Evolutionary conservation across 2,329 filamentous ascomycete genomes (phyloP).

Genomic region (Neonectria punicea): DNA sequence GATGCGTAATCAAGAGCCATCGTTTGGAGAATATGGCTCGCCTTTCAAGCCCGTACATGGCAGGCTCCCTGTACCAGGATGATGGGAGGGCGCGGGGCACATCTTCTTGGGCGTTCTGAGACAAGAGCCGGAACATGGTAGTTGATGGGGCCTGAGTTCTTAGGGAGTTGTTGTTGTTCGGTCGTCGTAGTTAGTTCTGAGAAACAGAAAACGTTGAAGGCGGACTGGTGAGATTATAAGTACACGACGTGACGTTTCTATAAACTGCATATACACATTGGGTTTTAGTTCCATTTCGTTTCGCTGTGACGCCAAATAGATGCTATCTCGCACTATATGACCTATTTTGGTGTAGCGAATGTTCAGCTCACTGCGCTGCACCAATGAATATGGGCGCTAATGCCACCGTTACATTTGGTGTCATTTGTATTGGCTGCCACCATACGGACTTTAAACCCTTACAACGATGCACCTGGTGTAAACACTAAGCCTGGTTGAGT

Average conservation of each 20-base stretch:
- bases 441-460: no score
- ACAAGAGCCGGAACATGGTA: conserved; percentile 7
- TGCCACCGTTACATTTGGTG: no score
- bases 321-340: background rate
- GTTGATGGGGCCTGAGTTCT: background rate
- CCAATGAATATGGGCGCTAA: no score
- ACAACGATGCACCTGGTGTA: background rate
- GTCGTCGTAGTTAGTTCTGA: no score
- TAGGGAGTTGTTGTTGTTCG: background rate
- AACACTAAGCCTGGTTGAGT: background rate
- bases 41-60: conserved; percentile 64
- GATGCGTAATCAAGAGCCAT: conserved; percentile 64
- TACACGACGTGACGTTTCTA: background rate
- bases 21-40: conserved; percentile 64
- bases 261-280: no score
- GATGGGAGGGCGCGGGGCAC: conserved; percentile 52
- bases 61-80: conserved; percentile 59
- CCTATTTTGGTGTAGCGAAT: background rate
- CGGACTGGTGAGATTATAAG: background rate
- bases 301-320: background rate
- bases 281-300: background rate
- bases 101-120: background rate
- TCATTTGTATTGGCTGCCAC: no score
- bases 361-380: background rate
- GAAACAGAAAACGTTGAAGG: background rate